Base-by-base conservation (phyloP, 2,329 filamentous ascomycete genomes). In the Claviceps capensis region DNA sequence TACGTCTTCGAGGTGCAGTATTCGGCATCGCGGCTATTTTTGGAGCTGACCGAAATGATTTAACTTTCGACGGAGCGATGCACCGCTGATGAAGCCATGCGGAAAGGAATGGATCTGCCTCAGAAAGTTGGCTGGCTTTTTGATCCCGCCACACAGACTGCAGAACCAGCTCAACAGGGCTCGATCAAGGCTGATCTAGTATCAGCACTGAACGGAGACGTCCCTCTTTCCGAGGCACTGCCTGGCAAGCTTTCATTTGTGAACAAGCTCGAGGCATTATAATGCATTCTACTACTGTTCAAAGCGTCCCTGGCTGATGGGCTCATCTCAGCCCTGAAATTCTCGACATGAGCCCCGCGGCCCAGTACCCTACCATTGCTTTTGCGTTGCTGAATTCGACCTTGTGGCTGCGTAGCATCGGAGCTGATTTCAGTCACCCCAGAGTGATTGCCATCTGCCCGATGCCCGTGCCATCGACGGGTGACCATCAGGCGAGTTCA, bases 21-120 rank as follows among this genome's bases (percentile, higher is more conserved):
- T 63, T 91, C 89, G 9, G 89, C 88, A 1, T 91, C 93, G 1
- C 82, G 86, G 55, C 90, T 96, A 66, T 74, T 97, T 8, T 94
- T 95, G 68, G 83, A 84, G 63, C 78, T 98, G 61, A 96, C 89
- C 4, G 88, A 95, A 65, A 80, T 83, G 11, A 76, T 95, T 14
- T 78, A 79, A 59, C 72, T 66, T 6, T 67, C 81, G 42, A 73
- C 72, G 3, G 79, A 81, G 57, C 72, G 79, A 22, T 74, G 71
- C 26, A 64, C 78, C 7, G 81, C 81, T 0, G 81, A 84, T 48
- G 75, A 78, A 55, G 77, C 77, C 51, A 83, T 84, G 74, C 66
- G 84, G 2, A 75, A 79, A 30, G 71, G 76, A 11, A 69, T 70
- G 52, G 62, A 67, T 22, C 63, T 81, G 2, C 79, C 80, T 0